These are phyloP conservation scores for Exophiala sp. DNA, from an alignment of 2,329 filamentous ascomycete species.

Conservation along the genomic window DNA sequence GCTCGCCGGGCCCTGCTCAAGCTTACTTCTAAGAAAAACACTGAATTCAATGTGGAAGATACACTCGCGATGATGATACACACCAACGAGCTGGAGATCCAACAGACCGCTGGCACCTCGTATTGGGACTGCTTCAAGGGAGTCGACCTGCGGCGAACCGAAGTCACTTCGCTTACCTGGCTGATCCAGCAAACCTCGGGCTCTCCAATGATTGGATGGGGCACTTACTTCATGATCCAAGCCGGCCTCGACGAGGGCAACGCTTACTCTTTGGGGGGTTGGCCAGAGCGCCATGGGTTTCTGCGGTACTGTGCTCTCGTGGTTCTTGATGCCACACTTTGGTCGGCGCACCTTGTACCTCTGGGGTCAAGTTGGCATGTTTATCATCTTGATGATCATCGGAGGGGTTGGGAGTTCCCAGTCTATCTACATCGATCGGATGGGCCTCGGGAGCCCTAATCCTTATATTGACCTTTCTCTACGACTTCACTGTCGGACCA, in stretches of 20 bases:
- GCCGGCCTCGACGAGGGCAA: slow-evolving; percentile 37
- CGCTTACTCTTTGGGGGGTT: slow-evolving; percentile 42
- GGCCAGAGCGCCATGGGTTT: slow-evolving; percentile 59
- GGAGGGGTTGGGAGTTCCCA: slow-evolving; percentile 30
- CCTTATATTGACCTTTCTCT: slow-evolving; percentile 51
- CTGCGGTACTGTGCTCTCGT: slow-evolving; percentile 48
- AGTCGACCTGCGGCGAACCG: slow-evolving; percentile 38
- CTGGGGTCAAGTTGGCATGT: slow-evolving; percentile 53
- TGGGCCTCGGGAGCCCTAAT: slow-evolving; percentile 45
- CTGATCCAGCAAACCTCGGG: slow-evolving; percentile 55
- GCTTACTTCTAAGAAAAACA: slow-evolving; percentile 39
- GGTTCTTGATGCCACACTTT: slow-evolving; percentile 38
- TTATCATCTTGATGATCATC: slow-evolving; percentile 33
- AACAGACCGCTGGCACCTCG: slow-evolving; percentile 27
- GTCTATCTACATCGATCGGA: slow-evolving; percentile 27
- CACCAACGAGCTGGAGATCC: slow-evolving; percentile 30
- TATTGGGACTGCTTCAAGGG: slow-evolving; percentile 36
- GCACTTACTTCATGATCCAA: slow-evolving; percentile 53
- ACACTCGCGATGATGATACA: slow-evolving; percentile 30
- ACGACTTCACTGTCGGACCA: slow-evolving; percentile 51
- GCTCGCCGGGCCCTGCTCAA: slow-evolving; percentile 41
- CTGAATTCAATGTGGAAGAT: slow-evolving; percentile 32
- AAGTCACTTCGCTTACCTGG: slow-evolving; percentile 39
- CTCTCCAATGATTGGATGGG: slow-evolving; percentile 60
- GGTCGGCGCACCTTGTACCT: slow-evolving; percentile 30